phyloP scores from a whole-genome alignment of 1,139 yeast species.

The Protomyces macrosporus region DNA sequence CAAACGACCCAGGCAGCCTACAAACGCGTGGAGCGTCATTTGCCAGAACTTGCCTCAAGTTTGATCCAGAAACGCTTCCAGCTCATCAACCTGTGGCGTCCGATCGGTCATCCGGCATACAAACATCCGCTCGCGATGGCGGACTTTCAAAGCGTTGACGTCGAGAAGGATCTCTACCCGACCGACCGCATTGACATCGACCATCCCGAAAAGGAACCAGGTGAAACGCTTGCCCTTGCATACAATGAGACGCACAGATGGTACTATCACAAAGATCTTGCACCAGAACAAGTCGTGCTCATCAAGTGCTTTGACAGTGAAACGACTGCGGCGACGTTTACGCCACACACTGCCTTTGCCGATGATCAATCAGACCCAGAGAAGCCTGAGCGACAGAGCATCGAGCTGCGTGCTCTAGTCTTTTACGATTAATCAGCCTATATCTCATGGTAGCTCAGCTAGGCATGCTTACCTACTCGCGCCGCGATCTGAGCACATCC shows the following conservation, averaged over 20 bases:
- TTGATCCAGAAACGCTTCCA: constrained; percentile 32
- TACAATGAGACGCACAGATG: constrained; percentile 32
- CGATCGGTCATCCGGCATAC: constrained; percentile 31
- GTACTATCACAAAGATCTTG: constrained; percentile 33
- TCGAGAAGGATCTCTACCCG: constrained; percentile 30
- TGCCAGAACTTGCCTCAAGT: constrained; percentile 32
- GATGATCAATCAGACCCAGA: constrained; percentile 32
- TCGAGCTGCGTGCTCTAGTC: constrained; percentile 35
- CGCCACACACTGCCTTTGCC: constrained; percentile 35
- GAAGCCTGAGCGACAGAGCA: constrained; percentile 34
- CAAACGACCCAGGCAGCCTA: constrained; percentile 34
- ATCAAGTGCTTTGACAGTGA: constrained; percentile 34
- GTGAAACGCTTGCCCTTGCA: constrained; percentile 33
- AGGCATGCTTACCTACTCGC: not conserved
- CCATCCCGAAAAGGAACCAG: constrained; percentile 31
- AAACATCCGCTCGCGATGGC: constrained; percentile 34
- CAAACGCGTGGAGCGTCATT: constrained; percentile 32
- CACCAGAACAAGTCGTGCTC: constrained; percentile 32
- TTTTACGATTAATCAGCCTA: constrained; percentile 27
- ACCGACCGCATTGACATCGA: constrained; percentile 30
- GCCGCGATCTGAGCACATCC: not conserved
- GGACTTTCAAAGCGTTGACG: constrained; percentile 29
- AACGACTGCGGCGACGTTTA: not conserved
- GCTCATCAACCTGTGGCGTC: constrained; percentile 35
- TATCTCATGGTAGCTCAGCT: not conserved